These are phyloP conservation scores for Metschnikowia proteae DNA, from an alignment of 805 yeast genomes.

Conservation along the genomic window DNA sequence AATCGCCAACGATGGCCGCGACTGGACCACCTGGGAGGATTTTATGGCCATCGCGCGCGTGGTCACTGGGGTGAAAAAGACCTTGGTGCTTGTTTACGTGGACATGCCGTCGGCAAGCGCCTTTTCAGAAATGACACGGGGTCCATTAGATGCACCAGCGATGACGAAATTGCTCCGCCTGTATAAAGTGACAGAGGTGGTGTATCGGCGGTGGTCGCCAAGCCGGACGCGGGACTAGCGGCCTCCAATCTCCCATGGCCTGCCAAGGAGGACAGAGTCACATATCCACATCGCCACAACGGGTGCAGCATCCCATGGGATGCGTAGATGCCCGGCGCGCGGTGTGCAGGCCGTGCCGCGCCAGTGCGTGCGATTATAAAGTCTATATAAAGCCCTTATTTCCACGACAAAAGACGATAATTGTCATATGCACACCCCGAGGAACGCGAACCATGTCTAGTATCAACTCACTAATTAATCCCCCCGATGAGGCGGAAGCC, in stretches of 20 bases:
- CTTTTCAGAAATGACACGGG: slow-evolving; percentile 15
- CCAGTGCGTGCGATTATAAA: slow-evolving; percentile 4
- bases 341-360: slow-evolving; percentile 4
- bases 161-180: slow-evolving; percentile 30
- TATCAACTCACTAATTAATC: slow-evolving; percentile 26
- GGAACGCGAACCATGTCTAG: slow-evolving; percentile 20
- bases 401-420: slow-evolving; percentile 3
- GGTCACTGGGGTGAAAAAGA: slow-evolving; percentile 81
- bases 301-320: background rate
- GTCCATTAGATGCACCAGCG: slow-evolving; percentile 12
- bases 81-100: slow-evolving; percentile 65
- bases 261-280: too few relatives aligned
- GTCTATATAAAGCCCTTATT: slow-evolving; percentile 17
- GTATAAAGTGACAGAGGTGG: slow-evolving; percentile 59
- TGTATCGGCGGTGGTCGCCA: slow-evolving; percentile 82
- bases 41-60: slow-evolving; percentile 71
- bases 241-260: background rate
- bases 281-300: too few relatives aligned
- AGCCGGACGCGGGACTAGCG: slow-evolving; percentile 70
- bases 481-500: slow-evolving; percentile 21
- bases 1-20: slow-evolving; percentile 33
- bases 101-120: slow-evolving; percentile 44
- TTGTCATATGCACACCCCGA: slow-evolving; percentile 16
- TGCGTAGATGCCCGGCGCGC: slow-evolving; percentile 1
- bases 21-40: slow-evolving; percentile 51